Evolutionary conservation across 768 basidiomycete genomes (phyloP), one percentile per base, ranked within the genome.

Genomic region (Tylopilus vinaceipallidus): DNA sequence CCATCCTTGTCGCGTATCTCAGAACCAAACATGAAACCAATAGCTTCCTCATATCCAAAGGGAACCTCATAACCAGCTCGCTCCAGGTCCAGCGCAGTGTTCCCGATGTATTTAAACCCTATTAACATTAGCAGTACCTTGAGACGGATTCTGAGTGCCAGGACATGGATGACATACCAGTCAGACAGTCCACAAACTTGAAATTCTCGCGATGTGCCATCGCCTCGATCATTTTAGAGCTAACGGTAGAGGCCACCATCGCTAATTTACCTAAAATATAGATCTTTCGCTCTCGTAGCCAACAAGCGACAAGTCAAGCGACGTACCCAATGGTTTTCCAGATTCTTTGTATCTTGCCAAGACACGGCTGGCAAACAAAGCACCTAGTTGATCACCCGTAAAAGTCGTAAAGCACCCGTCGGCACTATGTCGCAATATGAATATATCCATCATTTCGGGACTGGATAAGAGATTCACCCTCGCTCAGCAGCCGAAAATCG

Each of bases 41-140:
- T 93, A 2, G 93, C 92, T 68, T 95, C 92, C 62, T 95, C 92
- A 60, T 95, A 95, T 10, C 85, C 90, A 59, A 94, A 93, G 0
- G 79, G 81, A 10, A 86, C 84, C 35, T 84, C 78, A 59, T 79
- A 89, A 2, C 90, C 91, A 33, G 82, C 69, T 36, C 70, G 62
- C 13, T 78, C 83, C 14, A 93, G 76, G 42, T 74, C 70, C 30
- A 91, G 68, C 3, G 86, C 88, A 9, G 83, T 84, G 61, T 94
- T 95, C 8, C 92, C 92, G 42, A 95, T 91, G 62, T 80, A 92
- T 68, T 95, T 95, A 70, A 95, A 95, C 2, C 92, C 91, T 84
- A 58, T 33, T 29, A 11, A 17, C 11, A n/a, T 33, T 34, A 8
- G 46, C 32, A n/a, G n/a, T n/a, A n/a, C n/a, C n/a, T 42, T 56